These are phyloP conservation scores for Neoboletus subvelutipes DNA, from an alignment of 768 basidiomycete genomes.

Conservation along the genomic window DNA sequence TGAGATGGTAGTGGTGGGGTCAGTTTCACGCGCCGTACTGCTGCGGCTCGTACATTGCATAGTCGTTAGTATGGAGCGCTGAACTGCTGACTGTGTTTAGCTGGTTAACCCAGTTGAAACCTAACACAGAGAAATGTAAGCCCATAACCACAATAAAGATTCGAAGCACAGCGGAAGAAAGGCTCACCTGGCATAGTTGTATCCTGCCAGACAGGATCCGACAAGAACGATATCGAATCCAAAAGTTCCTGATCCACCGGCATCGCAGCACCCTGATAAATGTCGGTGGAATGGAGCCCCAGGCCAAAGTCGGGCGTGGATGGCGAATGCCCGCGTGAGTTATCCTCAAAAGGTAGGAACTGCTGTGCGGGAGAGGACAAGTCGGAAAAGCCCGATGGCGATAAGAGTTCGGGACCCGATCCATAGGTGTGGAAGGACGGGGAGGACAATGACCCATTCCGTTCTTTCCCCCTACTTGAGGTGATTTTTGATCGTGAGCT, in stretches of 20 bases:
- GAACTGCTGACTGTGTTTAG: conserved; percentile 19
- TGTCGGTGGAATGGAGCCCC: conserved; percentile 32
- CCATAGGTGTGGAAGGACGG: conserved; percentile 1
- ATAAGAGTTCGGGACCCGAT: conserved; percentile 18
- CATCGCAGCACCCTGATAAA: conserved; percentile 48
- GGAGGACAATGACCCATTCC: not conserved
- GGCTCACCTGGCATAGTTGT: conserved; percentile 53
- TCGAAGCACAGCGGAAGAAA: not conserved
- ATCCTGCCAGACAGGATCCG: conserved; percentile 57
- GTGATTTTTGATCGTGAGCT: conserved; percentile 11
- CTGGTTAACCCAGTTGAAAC: conserved; percentile 39
- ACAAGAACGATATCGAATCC: conserved; percentile 59
- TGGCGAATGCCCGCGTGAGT: conserved; percentile 18
- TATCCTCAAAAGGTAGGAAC: conserved; percentile 40
- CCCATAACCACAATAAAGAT: not conserved
- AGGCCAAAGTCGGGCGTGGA: conserved; percentile 2
- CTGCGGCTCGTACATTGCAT: conserved; percentile 24
- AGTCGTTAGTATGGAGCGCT: conserved; percentile 26
- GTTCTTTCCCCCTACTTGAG: conserved; percentile 15
- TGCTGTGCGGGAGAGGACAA: conserved; percentile 39
- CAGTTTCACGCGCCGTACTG: conserved; percentile 17
- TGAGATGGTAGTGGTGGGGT: not conserved
- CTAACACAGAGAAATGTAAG: conserved; percentile 16
- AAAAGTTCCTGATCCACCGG: conserved; percentile 60
- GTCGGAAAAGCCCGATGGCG: conserved; percentile 34